phyloP scores from a whole-genome alignment of 306 rosid genomes.

The Cyclanthera cordifolia region DNA sequence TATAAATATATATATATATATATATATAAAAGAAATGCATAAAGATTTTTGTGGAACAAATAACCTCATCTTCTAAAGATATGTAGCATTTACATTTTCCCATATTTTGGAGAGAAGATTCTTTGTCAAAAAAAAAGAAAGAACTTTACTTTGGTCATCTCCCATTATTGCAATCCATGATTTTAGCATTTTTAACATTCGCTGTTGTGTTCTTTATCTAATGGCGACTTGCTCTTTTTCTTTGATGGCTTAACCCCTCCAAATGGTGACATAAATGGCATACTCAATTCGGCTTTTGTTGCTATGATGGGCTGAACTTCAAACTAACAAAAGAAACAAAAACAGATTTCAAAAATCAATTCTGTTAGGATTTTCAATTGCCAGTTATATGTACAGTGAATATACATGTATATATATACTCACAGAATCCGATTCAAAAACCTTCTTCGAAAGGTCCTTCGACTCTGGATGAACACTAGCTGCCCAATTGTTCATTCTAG shows the following conservation, averaged over 20 bases:
- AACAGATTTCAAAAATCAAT: background rate
- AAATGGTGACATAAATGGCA: background rate
- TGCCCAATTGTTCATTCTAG: constrained; percentile 3
- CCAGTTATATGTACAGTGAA: background rate
- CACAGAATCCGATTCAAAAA: background rate
- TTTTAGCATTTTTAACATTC: background rate
- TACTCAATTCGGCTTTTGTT: background rate
- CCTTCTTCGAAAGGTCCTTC: background rate
- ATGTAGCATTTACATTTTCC: background rate
- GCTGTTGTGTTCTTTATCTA: background rate
- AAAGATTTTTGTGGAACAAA: background rate
- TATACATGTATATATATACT: background rate
- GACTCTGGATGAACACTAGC: background rate
- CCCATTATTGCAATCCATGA: background rate
- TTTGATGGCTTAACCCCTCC: background rate
- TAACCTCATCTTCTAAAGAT: background rate
- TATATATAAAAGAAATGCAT: no score
- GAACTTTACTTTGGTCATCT: background rate
- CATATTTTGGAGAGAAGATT: background rate
- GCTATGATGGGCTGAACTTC: background rate
- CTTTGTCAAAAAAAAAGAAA: background rate
- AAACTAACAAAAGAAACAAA: background rate
- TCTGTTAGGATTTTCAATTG: background rate
- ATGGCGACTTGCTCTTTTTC: background rate
- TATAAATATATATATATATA: background rate